Evolutionary conservation across 2,329 filamentous ascomycete genomes (phyloP), one percentile per base, ranked within the genome.

Genomic region (Emergomyces orientalis): DNA sequence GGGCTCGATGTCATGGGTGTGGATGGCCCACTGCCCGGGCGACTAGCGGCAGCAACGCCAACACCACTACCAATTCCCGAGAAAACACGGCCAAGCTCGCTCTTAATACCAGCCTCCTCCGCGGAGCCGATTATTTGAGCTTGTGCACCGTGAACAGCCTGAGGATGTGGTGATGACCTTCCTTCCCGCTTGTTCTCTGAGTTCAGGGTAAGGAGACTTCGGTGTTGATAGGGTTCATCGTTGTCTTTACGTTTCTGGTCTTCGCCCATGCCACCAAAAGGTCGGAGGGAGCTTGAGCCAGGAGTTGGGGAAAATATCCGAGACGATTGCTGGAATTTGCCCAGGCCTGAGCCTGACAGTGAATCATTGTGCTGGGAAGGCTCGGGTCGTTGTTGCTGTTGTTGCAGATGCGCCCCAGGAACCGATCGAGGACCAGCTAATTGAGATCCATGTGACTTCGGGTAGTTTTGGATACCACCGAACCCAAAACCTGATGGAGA

Each of bases 41-140:
- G 76, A 17, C 76, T 75, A 52, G 77, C 77, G 25, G 80, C 80
- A 34, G 77, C 76, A 65, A 80, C 81, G 37, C 84, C 84, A 22
- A 87, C 80, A 43, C 86, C 86, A 73, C 85, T 87, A 19, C 86
- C 92, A 67, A 97, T 91, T n/a, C 93, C 93, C 22, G 90, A 91
- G 76, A 96, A 97, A 82, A 97, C 96, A 65, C 91, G 87, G 34
- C 92, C 92, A 73, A 97, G 92, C 73, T 97, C 93, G 72, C 87
- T 95, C 80, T 97, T 96, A 71, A 97, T 96, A 52, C 89, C 89
- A 13, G 91, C 89, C 73, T 96, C 91, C 19, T 88, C 89, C 17
- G 86, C 85, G 6, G 91, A 90, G 3, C 89, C 90, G 61, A 89
- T 83, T 72, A 97, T 92, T 0, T 97, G 92, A 27, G 93, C 92